These are phyloP conservation scores for Xanthoparmelia taractica DNA, from an alignment of 495 filamentous ascomycete species.

Conservation along the genomic window DNA sequence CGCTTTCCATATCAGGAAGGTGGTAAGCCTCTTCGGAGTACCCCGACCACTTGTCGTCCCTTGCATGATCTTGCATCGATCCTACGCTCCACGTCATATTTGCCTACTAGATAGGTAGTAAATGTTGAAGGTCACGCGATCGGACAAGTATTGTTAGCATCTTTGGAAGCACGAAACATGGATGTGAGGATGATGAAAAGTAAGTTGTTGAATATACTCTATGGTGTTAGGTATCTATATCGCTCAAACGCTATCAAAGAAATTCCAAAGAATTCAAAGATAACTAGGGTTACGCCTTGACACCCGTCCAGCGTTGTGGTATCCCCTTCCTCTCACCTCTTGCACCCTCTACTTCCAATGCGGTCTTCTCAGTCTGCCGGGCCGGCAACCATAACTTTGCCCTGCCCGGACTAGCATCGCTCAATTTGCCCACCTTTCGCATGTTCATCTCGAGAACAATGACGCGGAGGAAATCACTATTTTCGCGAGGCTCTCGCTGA, in stretches of 20 bases:
- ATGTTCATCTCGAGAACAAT: conserved; percentile 97
- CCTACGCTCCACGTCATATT: no score
- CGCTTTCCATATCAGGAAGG: conserved; percentile 1
- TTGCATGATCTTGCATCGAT: conserved; percentile 7
- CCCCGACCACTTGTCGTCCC: not conserved
- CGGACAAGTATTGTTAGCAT: not conserved
- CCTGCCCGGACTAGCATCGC: conserved; percentile 70
- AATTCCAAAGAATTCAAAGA: not conserved
- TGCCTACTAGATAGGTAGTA: no score
- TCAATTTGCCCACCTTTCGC: conserved; percentile 83
- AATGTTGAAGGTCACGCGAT: not conserved
- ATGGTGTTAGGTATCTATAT: not conserved
- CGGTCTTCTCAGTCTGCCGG: conserved; percentile 41
- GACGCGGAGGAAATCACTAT: conserved; percentile 86
- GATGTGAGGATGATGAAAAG: not conserved
- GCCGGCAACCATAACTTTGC: conserved; percentile 86
- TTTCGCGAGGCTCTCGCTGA: conserved; percentile 86
- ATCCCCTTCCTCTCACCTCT: not conserved
- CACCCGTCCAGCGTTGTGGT: conserved; percentile 16
- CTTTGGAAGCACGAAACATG: not conserved
- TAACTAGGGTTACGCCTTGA: conserved; percentile 5
- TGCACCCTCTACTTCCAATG: conserved; percentile 1
- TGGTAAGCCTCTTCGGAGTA: not conserved
- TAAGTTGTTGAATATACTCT: not conserved
- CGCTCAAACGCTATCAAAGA: conserved; percentile 12